phyloP scores from a whole-genome alignment of 2,329 filamentous ascomycete species.

The Arthroderma sp. region DNA sequence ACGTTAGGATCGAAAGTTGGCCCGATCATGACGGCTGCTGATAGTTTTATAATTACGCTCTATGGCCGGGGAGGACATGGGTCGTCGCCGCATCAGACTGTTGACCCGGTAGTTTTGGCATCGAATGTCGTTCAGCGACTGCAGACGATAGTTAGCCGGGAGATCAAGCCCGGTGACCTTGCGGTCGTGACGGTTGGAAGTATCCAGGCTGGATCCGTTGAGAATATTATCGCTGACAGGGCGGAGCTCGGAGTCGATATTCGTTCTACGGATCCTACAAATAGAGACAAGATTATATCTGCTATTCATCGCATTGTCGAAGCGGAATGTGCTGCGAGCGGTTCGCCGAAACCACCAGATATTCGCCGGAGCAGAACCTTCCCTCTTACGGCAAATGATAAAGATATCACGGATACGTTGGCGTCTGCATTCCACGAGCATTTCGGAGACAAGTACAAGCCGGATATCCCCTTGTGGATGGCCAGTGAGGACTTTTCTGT shows the following conservation, averaged over 20 bases:
- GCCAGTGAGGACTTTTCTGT: constrained; percentile 47
- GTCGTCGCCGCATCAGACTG: constrained; percentile 40
- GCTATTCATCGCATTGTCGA: constrained; percentile 42
- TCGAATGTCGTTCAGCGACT: constrained; percentile 42
- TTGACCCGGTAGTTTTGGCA: constrained; percentile 48
- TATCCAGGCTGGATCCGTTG: constrained; percentile 45
- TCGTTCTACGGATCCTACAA: constrained; percentile 33
- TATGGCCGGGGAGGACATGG: constrained; percentile 47
- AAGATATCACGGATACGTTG: constrained; percentile 29
- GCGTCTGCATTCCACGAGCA: constrained; percentile 34
- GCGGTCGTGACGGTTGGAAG: constrained; percentile 47
- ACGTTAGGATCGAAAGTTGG: constrained; percentile 26
- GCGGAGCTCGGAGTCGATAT: constrained; percentile 45
- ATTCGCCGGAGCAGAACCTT: constrained; percentile 38
- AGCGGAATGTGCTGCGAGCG: constrained; percentile 41
- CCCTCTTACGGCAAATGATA: constrained; percentile 43
- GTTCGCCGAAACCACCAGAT: constrained; percentile 34
- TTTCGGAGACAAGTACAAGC: constrained; percentile 30
- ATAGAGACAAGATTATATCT: constrained; percentile 34
- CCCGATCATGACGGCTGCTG: constrained; percentile 31
- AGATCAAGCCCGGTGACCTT: constrained; percentile 40
- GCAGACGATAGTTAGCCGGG: constrained; percentile 46
- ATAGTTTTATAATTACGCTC: constrained; percentile 40
- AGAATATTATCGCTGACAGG: constrained; percentile 46
- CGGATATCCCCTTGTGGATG: constrained; percentile 19